phyloP scores from a whole-genome alignment of 225 moss, liverwort and hornwort species.

The Lunularia cruciata region DNA sequence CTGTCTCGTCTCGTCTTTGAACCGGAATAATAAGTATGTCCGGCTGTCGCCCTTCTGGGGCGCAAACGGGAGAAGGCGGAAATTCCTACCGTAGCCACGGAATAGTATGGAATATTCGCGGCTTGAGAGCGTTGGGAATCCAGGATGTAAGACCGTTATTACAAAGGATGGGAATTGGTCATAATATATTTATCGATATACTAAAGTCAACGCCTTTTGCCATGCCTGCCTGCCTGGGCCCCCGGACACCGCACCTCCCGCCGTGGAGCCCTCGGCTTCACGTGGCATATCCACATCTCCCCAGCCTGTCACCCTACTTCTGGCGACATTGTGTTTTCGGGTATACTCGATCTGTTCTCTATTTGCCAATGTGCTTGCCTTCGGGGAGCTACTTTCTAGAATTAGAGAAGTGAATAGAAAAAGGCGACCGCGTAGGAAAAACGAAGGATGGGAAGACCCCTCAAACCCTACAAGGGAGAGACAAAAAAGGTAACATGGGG shows the following conservation, averaged over 20 bases:
- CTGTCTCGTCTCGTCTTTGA: no score
- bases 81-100: neutral
- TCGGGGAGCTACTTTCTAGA: no score
- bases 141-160: constrained; percentile 7
- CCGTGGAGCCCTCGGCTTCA: constrained; percentile 14
- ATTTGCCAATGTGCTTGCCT: no score
- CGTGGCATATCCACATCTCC: neutral
- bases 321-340: neutral
- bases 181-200: no score
- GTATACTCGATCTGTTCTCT: neutral
- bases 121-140: neutral
- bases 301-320: constrained; percentile 7
- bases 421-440: no score
- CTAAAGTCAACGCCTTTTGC: constrained; percentile 8
- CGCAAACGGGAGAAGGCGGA: neutral
- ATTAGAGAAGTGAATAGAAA: no score
- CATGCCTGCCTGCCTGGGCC: neutral
- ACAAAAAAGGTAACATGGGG: no score
- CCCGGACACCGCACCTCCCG: constrained; percentile 10
- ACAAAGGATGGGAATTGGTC: neutral
- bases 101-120: constrained; percentile 6
- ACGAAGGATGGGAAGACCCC: no score
- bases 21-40: constrained; percentile 8
- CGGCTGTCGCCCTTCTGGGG: constrained; percentile 21
- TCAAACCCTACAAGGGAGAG: no score